Evolutionary conservation across 2,329 filamentous ascomycete species (phyloP).

Genomic region (Elsinoe fawcettii): DNA sequence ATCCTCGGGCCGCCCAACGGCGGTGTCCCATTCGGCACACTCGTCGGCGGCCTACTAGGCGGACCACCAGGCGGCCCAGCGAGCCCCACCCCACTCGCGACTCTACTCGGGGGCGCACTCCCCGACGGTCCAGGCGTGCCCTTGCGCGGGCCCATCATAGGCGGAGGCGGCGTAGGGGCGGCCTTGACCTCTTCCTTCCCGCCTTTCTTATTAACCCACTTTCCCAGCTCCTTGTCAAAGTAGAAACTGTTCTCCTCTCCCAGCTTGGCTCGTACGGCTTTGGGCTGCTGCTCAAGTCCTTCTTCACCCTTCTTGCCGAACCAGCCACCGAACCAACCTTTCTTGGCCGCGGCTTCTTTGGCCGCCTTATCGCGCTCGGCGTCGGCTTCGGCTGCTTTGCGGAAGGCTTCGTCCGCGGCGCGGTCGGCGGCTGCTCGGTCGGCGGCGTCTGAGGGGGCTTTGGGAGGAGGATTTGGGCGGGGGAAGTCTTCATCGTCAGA

Average conservation of each 20-base stretch:
- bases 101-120: conserved; percentile 24
- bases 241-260: conserved; percentile 90
- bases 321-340: conserved; percentile 80
- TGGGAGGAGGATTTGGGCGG: conserved; percentile 26
- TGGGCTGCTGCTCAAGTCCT: conserved; percentile 36
- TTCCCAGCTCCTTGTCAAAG: conserved; percentile 91
- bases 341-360: conserved; percentile 39
- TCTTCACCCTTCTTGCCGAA: conserved; percentile 60
- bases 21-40: conserved; percentile 25
- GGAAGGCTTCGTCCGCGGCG: conserved; percentile 78
- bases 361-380: conserved; percentile 55
- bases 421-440: conserved; percentile 62
- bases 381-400: conserved; percentile 67
- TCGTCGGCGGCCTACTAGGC: conserved; percentile 26
- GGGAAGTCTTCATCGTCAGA: conserved; percentile 67
- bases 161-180: conserved; percentile 58
- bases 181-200: conserved; percentile 52
- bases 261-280: conserved; percentile 79
- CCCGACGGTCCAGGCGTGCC: conserved; percentile 11
- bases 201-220: conserved; percentile 96
- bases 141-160: conserved; percentile 31
- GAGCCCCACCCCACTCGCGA: conserved; percentile 20
- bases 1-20: conserved; percentile 28
- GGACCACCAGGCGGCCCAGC: conserved; percentile 23
- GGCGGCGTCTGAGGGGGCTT: conserved; percentile 25